Conservation (phyloP, 495 filamentous ascomycete species). For the Aspergillus haitiensis region DNA sequence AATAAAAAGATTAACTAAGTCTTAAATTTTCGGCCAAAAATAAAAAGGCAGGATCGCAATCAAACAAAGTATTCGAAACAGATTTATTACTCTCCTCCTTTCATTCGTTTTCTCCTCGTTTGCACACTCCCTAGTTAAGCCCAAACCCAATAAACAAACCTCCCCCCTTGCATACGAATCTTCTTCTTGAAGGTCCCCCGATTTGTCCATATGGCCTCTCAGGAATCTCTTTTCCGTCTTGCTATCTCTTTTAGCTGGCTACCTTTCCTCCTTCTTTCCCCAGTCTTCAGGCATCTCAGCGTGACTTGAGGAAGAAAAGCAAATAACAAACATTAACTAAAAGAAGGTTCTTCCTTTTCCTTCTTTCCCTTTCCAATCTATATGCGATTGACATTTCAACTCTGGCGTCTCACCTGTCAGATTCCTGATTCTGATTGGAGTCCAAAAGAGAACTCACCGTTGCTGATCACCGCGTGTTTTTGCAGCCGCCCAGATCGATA, state of each 20-base stretch:
- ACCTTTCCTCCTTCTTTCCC: not conserved
- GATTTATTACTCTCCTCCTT: constrained; percentile 18
- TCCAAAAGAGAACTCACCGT: constrained; percentile 9
- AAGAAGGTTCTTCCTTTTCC: too few species aligned
- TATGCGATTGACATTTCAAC: too few species aligned
- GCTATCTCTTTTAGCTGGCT: not conserved
- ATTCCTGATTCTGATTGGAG: constrained; percentile 7
- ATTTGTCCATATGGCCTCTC: not conserved
- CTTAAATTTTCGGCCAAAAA: too few species aligned
- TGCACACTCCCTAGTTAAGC: too few species aligned
- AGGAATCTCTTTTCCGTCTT: not conserved
- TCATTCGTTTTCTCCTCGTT: constrained; percentile 15
- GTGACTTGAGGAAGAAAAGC: not conserved
- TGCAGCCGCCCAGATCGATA: constrained; percentile 6
- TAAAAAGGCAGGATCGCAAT: too few species aligned
- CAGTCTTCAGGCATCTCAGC: not conserved
- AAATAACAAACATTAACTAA: not conserved
- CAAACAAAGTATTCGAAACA: too few species aligned
- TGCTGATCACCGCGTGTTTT: constrained; percentile 11
- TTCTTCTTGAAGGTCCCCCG: not conserved
- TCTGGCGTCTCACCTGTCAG: constrained; percentile 20
- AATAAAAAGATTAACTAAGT: too few species aligned
- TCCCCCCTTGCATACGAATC: constrained; percentile 19
- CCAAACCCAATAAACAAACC: constrained; percentile 10
- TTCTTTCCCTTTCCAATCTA: too few species aligned